These are phyloP conservation scores for Ascochyta lentis DNA, from an alignment of 2,329 filamentous ascomycete genomes.

Conservation along the genomic window DNA sequence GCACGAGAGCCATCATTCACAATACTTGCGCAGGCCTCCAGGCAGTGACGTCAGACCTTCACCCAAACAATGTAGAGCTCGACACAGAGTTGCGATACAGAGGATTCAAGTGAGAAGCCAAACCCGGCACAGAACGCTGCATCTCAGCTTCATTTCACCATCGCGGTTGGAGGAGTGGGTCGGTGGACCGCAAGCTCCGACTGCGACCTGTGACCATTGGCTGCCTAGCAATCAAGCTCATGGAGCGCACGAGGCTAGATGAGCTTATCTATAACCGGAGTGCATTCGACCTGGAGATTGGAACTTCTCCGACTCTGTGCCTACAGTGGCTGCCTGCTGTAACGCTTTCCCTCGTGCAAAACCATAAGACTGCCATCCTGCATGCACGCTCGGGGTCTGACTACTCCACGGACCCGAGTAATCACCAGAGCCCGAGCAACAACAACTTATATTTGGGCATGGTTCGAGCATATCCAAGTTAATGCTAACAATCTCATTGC, in stretches of 20 bases:
- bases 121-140: not conserved
- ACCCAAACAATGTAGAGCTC: too few relatives aligned
- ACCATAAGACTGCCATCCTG: not conserved
- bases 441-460: not conserved
- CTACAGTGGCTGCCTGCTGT: not conserved
- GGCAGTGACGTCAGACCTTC: too few relatives aligned
- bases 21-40: too few relatives aligned
- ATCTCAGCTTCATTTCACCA: not conserved
- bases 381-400: not conserved
- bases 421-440: not conserved
- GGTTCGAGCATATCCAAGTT: not conserved
- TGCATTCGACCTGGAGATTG: conserved; percentile 2
- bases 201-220: not conserved
- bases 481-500: too few relatives aligned
- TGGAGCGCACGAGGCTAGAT: not conserved
- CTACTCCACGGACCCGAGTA: not conserved
- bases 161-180: not conserved
- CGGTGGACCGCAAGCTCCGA: not conserved
- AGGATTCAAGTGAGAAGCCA: not conserved
- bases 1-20: too few relatives aligned
- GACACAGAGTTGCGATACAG: too few relatives aligned
- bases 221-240: not conserved
- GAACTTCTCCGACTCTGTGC: not conserved
- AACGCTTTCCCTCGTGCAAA: not conserved
- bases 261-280: conserved; percentile 8